Evolutionary conservation across 306 rosid species (phyloP).

Genomic region (Inga oerstediana): DNA sequence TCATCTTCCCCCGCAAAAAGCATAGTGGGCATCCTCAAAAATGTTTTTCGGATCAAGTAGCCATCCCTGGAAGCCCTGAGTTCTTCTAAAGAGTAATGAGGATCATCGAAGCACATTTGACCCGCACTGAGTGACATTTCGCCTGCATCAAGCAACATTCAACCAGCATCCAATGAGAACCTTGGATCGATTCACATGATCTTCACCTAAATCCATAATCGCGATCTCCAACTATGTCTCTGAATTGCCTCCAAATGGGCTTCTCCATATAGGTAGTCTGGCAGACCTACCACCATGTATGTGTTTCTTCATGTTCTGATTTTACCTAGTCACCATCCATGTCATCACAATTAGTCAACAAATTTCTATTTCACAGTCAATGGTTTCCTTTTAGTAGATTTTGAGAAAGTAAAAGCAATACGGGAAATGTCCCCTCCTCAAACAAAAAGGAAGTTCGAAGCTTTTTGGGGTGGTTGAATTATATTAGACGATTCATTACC

Average conservation of each 20-base stretch:
- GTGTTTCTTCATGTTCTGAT: constrained; percentile 90
- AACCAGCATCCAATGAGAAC: constrained; percentile 83
- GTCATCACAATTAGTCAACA: no score
- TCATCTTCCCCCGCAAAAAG: constrained; percentile 88
- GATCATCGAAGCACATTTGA: constrained; percentile 71
- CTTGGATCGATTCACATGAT: constrained; percentile 97
- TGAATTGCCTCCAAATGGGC: constrained; percentile 86
- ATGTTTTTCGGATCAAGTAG: constrained; percentile 60
- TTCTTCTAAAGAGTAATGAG: constrained; percentile 89
- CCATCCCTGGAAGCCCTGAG: constrained; percentile 99
- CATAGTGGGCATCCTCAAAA: constrained; percentile 90
- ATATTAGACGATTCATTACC: no score
- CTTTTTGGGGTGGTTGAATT: no score
- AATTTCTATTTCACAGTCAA: no score
- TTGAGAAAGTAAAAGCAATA: no score
- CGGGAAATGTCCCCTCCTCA: no score
- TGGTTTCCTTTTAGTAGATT: no score
- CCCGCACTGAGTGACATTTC: no score
- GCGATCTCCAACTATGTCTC: constrained; percentile 99
- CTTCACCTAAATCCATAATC: constrained; percentile 95
- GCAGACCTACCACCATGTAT: constrained; percentile 73
- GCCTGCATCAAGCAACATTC: constrained; percentile 9
- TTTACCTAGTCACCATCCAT: constrained; percentile 46
- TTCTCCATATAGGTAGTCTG: constrained; percentile 83
- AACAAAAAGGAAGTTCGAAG: no score